These are phyloP conservation scores for Vitis hybrid DNA, from an alignment of 177 flowering plant genomes.

Conservation along the genomic window DNA sequence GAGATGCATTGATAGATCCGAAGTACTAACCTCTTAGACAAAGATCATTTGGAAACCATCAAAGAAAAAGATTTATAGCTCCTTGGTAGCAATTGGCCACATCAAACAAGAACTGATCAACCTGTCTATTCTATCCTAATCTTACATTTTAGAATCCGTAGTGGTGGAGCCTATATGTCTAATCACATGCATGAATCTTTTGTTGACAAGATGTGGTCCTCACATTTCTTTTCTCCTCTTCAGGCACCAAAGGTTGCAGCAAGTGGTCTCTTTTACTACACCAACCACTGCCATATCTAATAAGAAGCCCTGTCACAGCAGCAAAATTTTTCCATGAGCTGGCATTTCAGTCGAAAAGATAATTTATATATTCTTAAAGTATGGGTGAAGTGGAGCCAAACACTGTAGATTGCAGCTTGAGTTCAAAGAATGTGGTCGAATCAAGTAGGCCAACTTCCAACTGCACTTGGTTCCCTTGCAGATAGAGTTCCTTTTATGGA, in stretches of 20 bases:
- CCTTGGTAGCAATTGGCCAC: too few relatives aligned
- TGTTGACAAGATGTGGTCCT: neutral
- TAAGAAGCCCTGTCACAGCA: neutral
- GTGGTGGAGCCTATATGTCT: neutral
- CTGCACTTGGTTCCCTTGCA: neutral
- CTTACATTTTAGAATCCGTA: neutral
- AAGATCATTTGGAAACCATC: too few relatives aligned
- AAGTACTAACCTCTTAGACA: neutral
- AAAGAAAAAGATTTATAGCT: too few relatives aligned
- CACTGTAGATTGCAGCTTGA: neutral
- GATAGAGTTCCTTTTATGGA: neutral
- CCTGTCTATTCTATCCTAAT: too few relatives aligned
- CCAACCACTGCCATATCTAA: neutral
- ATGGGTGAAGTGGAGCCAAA: conserved; percentile 5
- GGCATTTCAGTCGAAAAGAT: neutral
- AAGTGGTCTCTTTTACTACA: neutral
- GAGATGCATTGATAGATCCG: neutral
- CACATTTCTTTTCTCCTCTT: neutral
- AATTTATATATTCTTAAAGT: neutral
- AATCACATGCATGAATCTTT: too few relatives aligned
- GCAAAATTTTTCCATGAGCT: neutral
- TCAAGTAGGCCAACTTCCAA: neutral
- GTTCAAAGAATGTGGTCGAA: conserved; percentile 5
- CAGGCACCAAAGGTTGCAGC: neutral
- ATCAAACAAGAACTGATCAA: too few relatives aligned